phyloP scores from a whole-genome alignment of 768 basidiomycete genomes.

The Pleurotus giganteus region DNA sequence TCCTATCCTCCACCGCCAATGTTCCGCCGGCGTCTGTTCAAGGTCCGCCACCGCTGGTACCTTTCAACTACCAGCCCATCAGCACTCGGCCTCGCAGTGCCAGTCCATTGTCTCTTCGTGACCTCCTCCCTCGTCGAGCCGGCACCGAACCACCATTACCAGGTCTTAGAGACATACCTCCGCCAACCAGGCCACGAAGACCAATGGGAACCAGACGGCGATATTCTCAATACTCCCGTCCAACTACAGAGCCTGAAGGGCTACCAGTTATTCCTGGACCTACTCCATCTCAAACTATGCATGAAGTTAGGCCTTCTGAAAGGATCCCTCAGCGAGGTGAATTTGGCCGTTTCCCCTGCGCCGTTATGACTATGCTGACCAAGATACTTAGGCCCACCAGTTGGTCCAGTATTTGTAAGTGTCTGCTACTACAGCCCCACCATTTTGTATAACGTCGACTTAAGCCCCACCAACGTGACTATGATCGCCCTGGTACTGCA shows the following conservation, averaged over 20 bases:
- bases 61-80: slow-evolving; percentile 54
- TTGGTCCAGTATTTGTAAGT: slow-evolving; percentile 26
- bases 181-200: not conserved
- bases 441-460: too few species aligned
- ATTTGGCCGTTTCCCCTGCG: not conserved
- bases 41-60: slow-evolving; percentile 50
- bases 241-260: slow-evolving; percentile 7
- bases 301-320: not conserved
- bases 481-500: slow-evolving; percentile 24
- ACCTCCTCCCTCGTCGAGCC: slow-evolving; percentile 25
- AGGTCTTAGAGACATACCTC: slow-evolving; percentile 3
- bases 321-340: not conserved
- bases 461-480: slow-evolving; percentile 9
- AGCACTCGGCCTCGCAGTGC: slow-evolving; percentile 30
- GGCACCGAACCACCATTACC: slow-evolving; percentile 23
- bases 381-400: slow-evolving; percentile 14
- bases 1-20: slow-evolving; percentile 47
- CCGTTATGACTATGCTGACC: not conserved
- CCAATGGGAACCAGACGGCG: not conserved
- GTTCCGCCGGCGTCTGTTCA: slow-evolving; percentile 38
- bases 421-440: too few species aligned
- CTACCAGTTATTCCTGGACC: slow-evolving; percentile 2
- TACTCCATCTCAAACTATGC: not conserved
- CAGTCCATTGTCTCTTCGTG: slow-evolving; percentile 32
- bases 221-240: not conserved